Base-by-base conservation (phyloP, 495 filamentous ascomycete genomes). In the Aspergillus heteromorphus region DNA sequence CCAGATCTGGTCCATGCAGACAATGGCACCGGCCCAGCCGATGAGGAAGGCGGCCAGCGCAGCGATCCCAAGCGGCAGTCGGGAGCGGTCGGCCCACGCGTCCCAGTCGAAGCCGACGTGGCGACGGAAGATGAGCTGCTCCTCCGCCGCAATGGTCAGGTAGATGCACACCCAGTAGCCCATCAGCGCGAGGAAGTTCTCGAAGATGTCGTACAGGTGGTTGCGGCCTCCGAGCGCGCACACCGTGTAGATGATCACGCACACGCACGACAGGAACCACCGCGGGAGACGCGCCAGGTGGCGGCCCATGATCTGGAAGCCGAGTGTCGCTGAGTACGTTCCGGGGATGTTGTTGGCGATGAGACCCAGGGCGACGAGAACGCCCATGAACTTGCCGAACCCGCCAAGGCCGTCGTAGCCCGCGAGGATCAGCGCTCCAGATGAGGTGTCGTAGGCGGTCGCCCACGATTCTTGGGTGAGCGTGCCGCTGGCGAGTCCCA, bases 261-360 rank as follows among this genome's bases (percentile, higher is more conserved):
- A 67, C 16, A 79, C 51, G 13, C 71, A 75, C 17, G 77, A 77
- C 67, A 71, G 82, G 38, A 82, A 54, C 31, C 70, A 72, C 3
- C 81, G 76, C 0, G 81, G 80, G 0, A 84, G 62, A 1, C 56
- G 53, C 16, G 72, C 69, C 2, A 69, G 62, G 40, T 74, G 69
- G 4, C 71, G 68, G 10, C 80, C 80, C 9, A 83, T 63, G 25
- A 79, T 74, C 49, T 83, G 80, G 58, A 78, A 81, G 29, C 85
- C 80, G 29, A 88, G 72, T 3, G 80, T 81, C 17, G 76, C 74
- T 11, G 79, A 80, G 66, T 87, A 88, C 7, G 79, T 81, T 0
- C 83, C 79, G 0, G 84, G 76, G 40, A 88, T 76, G 38, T 81
- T 79, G 60, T 89, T 89, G 2, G 82, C 74, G 41, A 88, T 79